Percentiles rank a stretch among this genome's conserved stretches.
Conservation (phyloP, 2,329 filamentous ascomycete genomes). For the Fusarium buharicum region DNA sequence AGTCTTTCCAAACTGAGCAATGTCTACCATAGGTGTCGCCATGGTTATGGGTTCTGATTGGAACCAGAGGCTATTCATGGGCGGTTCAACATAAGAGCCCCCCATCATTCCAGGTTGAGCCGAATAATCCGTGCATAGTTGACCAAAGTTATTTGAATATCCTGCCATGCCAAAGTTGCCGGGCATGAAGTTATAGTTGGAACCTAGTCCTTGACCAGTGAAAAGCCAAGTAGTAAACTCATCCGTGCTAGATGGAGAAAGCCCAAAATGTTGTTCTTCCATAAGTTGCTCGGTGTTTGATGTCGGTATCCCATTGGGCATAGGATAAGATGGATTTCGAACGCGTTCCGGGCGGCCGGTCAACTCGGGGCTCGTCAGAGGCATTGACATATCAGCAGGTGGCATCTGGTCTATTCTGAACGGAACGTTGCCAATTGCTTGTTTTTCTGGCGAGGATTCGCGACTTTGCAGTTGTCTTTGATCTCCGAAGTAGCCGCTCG, state of each 20-base stretch:
- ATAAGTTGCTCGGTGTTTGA: conserved; percentile 37
- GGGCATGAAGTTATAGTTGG: conserved; percentile 40
- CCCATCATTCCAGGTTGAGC: conserved; percentile 41
- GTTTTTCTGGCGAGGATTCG: conserved; percentile 42
- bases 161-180: conserved; percentile 40
- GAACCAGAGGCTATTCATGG: conserved; percentile 46
- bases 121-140: conserved; percentile 43
- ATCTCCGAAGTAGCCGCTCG: conserved; percentile 33
- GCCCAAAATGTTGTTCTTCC: conserved; percentile 44
- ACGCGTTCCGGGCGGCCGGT: conserved; percentile 32
- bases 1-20: conserved; percentile 41
- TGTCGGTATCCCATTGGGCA: conserved; percentile 38
- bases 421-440: conserved; percentile 21
- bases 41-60: conserved; percentile 43
- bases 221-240: conserved; percentile 46
- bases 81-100: conserved; percentile 41
- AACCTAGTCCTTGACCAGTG: conserved; percentile 39
- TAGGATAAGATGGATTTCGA: conserved; percentile 37
- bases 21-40: conserved; percentile 39
- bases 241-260: conserved; percentile 44
- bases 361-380: conserved; percentile 38
- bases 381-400: conserved; percentile 36
- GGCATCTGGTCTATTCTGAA: conserved; percentile 39
- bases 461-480: conserved; percentile 36
- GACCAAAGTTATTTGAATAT: conserved; percentile 46